Percentiles rank a stretch among this genome's conserved stretches.
Conservation (phyloP, 2,329 filamentous ascomycete genomes). For the Cadophora gregata region DNA sequence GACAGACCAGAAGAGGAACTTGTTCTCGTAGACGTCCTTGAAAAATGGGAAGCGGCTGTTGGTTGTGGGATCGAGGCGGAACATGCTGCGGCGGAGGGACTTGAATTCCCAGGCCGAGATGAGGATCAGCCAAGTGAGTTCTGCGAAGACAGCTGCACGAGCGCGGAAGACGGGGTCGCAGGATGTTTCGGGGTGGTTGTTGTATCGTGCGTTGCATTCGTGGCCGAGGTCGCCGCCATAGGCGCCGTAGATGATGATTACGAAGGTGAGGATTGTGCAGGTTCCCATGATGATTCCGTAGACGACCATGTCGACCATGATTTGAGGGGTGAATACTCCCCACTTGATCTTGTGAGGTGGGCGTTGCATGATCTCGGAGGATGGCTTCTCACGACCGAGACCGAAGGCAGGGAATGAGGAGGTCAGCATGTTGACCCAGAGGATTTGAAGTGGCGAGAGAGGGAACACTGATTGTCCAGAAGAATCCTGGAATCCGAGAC, state of each 20-base stretch:
- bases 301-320: conserved; percentile 79
- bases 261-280: conserved; percentile 55
- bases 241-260: conserved; percentile 58
- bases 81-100: conserved; percentile 59
- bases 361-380: conserved; percentile 76
- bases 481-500: conserved; percentile 79
- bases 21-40: conserved; percentile 58
- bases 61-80: conserved; percentile 57
- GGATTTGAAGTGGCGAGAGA: conserved; percentile 82
- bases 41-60: conserved; percentile 47
- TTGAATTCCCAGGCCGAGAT: conserved; percentile 67
- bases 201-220: conserved; percentile 59
- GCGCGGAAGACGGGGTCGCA: conserved; percentile 61
- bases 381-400: conserved; percentile 78
- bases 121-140: conserved; percentile 60
- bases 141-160: conserved; percentile 61
- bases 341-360: conserved; percentile 72
- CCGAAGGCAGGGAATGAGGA: conserved; percentile 50
- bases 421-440: conserved; percentile 96
- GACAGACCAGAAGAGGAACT: conserved; percentile 64
- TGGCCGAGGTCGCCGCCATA: conserved; percentile 57
- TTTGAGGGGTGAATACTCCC: conserved; percentile 79
- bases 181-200: conserved; percentile 55
- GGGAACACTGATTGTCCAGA: conserved; percentile 81
- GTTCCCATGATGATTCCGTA: conserved; percentile 67